These are phyloP conservation scores for Nakazawaea peltata DNA, from an alignment of 805 yeast species.

Conservation along the genomic window DNA sequence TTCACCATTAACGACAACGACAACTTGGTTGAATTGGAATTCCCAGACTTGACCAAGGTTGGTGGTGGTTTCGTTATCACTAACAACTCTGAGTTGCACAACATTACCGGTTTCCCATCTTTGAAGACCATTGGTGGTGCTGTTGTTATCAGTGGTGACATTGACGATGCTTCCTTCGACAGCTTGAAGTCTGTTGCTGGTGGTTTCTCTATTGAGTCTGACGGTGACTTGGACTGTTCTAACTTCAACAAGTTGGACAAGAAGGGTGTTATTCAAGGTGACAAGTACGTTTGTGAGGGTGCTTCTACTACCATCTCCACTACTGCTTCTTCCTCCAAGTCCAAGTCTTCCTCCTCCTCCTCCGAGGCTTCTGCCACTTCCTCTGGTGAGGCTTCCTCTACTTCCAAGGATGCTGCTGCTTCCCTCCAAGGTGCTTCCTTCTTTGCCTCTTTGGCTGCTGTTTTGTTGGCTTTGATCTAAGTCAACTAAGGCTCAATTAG, in stretches of 20 bases:
- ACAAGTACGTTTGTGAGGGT: slow-evolving; percentile 69
- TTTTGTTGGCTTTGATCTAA: slow-evolving; percentile 44
- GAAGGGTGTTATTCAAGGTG: slow-evolving; percentile 86
- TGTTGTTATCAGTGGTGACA: slow-evolving; percentile 70
- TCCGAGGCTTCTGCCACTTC: slow-evolving; percentile 19
- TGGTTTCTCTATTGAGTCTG: slow-evolving; percentile 78
- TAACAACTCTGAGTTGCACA: slow-evolving; percentile 68
- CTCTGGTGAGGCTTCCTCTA: slow-evolving; percentile 21
- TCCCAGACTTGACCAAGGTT: slow-evolving; percentile 60
- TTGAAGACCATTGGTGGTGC: slow-evolving; percentile 84
- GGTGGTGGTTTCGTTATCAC: slow-evolving; percentile 93
- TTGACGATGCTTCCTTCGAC: slow-evolving; percentile 71
- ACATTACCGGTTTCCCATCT: slow-evolving; percentile 66
- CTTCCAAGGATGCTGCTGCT: slow-evolving; percentile 23
- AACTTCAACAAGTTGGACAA: slow-evolving; percentile 63
- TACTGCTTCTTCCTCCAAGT: slow-evolving; percentile 20
- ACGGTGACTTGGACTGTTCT: slow-evolving; percentile 74
- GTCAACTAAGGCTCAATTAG: slow-evolving; percentile 7
- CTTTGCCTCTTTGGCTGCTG: slow-evolving; percentile 41
- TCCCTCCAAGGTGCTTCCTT: slow-evolving; percentile 28
- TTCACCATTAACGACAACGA: slow-evolving; percentile 69
- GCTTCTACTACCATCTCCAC: slow-evolving; percentile 44
- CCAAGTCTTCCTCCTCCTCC: slow-evolving; percentile 18
- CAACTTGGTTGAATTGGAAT: slow-evolving; percentile 58
- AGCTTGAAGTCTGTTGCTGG: slow-evolving; percentile 76